Percentiles rank a stretch among this genome's conserved stretches.
These are phyloP conservation scores for Bruguiera parviflora DNA, from an alignment of 345 rosid species.

Conservation along the genomic window DNA sequence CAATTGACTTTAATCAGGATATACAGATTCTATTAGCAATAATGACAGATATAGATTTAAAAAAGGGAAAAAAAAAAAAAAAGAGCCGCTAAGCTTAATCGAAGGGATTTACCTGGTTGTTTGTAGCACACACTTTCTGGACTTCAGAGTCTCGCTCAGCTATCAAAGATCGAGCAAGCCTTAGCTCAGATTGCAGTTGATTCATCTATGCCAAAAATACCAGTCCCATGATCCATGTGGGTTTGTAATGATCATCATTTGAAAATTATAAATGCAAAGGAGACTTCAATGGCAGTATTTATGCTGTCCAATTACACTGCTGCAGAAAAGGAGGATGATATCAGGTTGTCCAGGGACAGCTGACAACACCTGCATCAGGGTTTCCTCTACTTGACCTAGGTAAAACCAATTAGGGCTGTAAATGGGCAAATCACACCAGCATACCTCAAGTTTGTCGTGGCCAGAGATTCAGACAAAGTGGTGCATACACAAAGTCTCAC, in stretches of 20 bases:
- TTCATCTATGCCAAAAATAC: conserved; percentile 52
- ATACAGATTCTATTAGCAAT: not conserved
- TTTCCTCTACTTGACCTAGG: too few species aligned
- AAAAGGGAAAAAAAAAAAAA: not conserved
- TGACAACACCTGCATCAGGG: too few species aligned
- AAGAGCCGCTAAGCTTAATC: not conserved
- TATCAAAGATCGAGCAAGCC: conserved; percentile 84
- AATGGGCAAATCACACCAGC: too few species aligned
- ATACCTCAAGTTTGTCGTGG: too few species aligned
- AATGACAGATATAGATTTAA: not conserved
- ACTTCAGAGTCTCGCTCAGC: conserved; percentile 87
- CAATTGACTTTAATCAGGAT: too few species aligned
- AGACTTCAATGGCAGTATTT: not conserved
- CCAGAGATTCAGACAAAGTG: too few species aligned
- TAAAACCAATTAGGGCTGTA: too few species aligned
- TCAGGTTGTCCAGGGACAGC: too few species aligned
- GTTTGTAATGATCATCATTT: not conserved
- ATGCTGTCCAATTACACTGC: too few species aligned
- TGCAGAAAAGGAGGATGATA: too few species aligned
- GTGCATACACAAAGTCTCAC: too few species aligned
- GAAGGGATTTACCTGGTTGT: conserved; percentile 57
- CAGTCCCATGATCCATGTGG: not conserved
- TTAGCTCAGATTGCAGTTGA: conserved; percentile 84
- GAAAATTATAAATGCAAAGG: not conserved
- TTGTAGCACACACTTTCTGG: conserved; percentile 66